Base-by-base conservation (phyloP, 2,329 filamentous ascomycete species). In the Ophioceras dolichostomum region DNA sequence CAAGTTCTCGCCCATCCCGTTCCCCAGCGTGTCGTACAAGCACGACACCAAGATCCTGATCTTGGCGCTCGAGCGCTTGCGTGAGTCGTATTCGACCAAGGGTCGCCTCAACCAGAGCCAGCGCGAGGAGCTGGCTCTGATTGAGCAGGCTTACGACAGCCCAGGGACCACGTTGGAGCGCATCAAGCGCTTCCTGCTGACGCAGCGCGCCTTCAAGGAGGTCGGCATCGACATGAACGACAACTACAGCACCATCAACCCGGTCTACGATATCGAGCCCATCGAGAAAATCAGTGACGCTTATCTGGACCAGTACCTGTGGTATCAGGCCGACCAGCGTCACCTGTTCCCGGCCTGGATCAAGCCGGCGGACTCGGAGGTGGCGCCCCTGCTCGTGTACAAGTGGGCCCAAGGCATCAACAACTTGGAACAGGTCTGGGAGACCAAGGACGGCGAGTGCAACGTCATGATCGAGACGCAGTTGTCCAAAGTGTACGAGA, bases 341-440 rank as follows among this genome's bases (percentile, higher is more conserved):
- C 88, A 96, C 56, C 70, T 98, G 32, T 98, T 98, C 70, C 91
- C 91, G 3, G 83, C 86, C 14, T 98, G 91, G 91, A 95, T 98
- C 64, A 98, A 98, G 66, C 91, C 91, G 7, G 96, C 91, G 1
- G 91, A 98, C 55, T 94, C 89, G 0, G 93, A 98, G 58, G 91
- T 98, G 1, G 91, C 93, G 3, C 91, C 91, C 19, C 67, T 98
- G 13, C 64, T 98, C 41, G 84, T 85, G 0, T 98, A 98, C 70
- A 98, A 98, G 60, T 98, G 93, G 93, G 88, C 91, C 2, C 93
- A 98, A 57, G 91, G 91, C 36, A 96, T 98, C 68, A 98, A 98
- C 68, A 98, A 98, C 54, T 67, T 98, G 33, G 83, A 87, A 50
- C 84, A 86, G 47, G 88, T 98, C 20, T 98, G 91, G 91, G 84